These are phyloP conservation scores for Geotrichum ghanense DNA, from an alignment of 805 yeast genomes.

Conservation along the genomic window DNA sequence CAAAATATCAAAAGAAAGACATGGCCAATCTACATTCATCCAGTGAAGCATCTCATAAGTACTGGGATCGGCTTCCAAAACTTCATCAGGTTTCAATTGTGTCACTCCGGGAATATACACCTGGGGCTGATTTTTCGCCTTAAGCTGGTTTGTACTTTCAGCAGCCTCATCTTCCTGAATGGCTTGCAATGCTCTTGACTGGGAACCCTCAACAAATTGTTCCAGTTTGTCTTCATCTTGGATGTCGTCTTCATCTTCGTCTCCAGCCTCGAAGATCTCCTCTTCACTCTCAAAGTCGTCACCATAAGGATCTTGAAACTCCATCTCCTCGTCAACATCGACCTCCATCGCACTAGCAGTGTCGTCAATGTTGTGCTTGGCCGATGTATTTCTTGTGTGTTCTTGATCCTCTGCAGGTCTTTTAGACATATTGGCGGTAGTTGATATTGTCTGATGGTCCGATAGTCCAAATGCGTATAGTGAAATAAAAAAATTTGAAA, in stretches of 20 bases:
- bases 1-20: constrained; percentile 78
- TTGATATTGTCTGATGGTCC: not conserved
- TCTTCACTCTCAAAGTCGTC: constrained; percentile 88
- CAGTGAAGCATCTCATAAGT: constrained; percentile 96
- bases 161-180: constrained; percentile 18
- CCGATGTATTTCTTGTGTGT: constrained; percentile 22
- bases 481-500: not conserved
- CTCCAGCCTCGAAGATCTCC: constrained; percentile 56
- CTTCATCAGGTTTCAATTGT: constrained; percentile 87
- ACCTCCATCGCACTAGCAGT: constrained; percentile 25
- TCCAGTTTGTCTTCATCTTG: constrained; percentile 27
- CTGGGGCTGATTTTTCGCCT: constrained; percentile 27
- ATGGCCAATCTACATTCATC: constrained; percentile 93
- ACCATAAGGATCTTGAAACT: constrained; percentile 54
- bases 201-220: constrained; percentile 9
- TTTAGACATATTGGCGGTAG: constrained; percentile 35
- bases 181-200: constrained; percentile 10
- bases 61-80: constrained; percentile 88
- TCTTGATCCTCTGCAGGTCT: constrained; percentile 34
- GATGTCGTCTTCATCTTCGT: constrained; percentile 51
- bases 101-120: constrained; percentile 83
- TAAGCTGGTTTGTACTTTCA: constrained; percentile 25
- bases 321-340: constrained; percentile 33
- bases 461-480: too few relatives aligned
- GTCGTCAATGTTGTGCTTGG: constrained; percentile 28